A percentile compares a stretch with the other conserved stretches of the same genome.
Conservation (phyloP, 768 basidiomycete species). For the Pseudohyphozyma bogoriensis region DNA sequence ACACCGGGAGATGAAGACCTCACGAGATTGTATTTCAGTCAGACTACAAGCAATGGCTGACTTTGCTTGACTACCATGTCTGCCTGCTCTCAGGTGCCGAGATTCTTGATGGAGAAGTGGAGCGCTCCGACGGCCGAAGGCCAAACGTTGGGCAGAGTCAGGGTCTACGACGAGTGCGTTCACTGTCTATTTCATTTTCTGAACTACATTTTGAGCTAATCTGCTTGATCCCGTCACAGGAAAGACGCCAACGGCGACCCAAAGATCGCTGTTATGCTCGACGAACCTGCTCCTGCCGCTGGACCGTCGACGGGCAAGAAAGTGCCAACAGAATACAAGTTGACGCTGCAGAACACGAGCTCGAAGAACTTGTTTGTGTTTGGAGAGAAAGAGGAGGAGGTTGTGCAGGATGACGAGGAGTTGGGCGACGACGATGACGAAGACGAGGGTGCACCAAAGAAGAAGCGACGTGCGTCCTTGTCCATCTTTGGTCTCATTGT, state of each 20-base stretch:
- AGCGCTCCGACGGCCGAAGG: slow-evolving; percentile 61
- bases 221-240: background rate
- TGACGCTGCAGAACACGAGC: slow-evolving; percentile 74
- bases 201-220: background rate
- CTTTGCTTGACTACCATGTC: too few species aligned
- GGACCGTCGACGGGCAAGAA: slow-evolving; percentile 49
- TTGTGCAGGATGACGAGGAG: slow-evolving; percentile 45
- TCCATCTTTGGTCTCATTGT: too few species aligned
- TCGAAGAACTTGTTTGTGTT: slow-evolving; percentile 72
- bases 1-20: background rate
- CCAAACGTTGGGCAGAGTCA: slow-evolving; percentile 70
- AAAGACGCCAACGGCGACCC: slow-evolving; percentile 24
- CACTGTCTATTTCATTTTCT: slow-evolving; percentile 34
- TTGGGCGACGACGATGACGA: too few species aligned
- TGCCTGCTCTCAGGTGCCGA: slow-evolving; percentile 55
- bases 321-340: slow-evolving; percentile 60
- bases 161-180: slow-evolving; percentile 53
- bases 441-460: slow-evolving; percentile 1
- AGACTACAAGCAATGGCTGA: background rate
- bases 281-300: slow-evolving; percentile 51
- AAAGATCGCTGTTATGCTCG: slow-evolving; percentile 25
- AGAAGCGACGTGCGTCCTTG: background rate
- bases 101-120: slow-evolving; percentile 79
- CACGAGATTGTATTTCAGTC: background rate
- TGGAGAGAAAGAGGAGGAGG: slow-evolving; percentile 67